Percentiles rank a stretch among this genome's conserved stretches.
Evolutionary conservation across 495 filamentous ascomycete genomes (phyloP).

Genomic region (Penicillium samsonianum): DNA sequence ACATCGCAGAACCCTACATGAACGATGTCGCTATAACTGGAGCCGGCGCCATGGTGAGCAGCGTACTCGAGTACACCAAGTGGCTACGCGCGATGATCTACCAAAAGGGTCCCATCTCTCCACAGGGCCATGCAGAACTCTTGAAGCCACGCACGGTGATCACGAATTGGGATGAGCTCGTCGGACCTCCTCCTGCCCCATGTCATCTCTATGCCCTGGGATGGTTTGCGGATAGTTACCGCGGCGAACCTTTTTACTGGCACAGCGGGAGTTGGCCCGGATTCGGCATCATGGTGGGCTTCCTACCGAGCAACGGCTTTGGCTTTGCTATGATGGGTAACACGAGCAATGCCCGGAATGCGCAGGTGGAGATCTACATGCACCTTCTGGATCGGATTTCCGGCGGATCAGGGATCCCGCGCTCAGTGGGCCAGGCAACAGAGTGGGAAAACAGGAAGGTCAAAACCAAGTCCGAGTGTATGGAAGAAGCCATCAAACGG

Average conservation of each 20-base stretch:
- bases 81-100: constrained; percentile 44
- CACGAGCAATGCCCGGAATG: constrained; percentile 2
- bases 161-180: not conserved
- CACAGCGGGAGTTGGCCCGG: constrained; percentile 15
- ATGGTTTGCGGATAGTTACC: constrained; percentile 19
- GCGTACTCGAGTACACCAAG: constrained; percentile 50
- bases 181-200: not conserved
- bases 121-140: constrained; percentile 8
- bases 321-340: constrained; percentile 16
- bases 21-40: constrained; percentile 34
- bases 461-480: not conserved
- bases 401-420: not conserved
- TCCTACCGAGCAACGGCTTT: constrained; percentile 1
- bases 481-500: constrained; percentile 8
- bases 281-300: constrained; percentile 14
- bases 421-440: not conserved
- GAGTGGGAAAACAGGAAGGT: not conserved
- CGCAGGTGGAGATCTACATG: constrained; percentile 4
- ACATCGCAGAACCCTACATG: constrained; percentile 8
- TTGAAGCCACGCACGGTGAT: constrained; percentile 11
- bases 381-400: not conserved
- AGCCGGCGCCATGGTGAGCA: constrained; percentile 50
- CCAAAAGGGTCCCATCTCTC: constrained; percentile 13
- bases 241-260: constrained; percentile 16
- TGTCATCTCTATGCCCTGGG: constrained; percentile 21